Percentiles rank a stretch among this genome's conserved stretches.
Evolutionary conservation across 805 yeast genomes (phyloP).

Genomic region (Candida broadrunensis): DNA sequence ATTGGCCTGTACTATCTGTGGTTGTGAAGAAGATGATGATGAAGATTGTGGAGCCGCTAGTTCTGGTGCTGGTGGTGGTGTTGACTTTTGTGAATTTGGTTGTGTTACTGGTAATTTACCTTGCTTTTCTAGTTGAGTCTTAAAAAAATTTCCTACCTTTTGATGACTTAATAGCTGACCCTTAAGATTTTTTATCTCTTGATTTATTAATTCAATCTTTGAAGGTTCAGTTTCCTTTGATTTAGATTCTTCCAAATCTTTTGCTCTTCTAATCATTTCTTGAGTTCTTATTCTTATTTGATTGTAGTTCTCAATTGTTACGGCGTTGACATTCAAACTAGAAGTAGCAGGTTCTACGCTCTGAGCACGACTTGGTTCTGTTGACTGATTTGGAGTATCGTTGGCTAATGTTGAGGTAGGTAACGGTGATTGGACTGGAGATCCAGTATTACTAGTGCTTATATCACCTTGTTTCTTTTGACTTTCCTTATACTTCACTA

Average conservation of each 20-base stretch:
- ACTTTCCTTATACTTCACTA: constrained; percentile 44
- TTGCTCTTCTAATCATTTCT: constrained; percentile 44
- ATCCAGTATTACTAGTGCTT: constrained; percentile 1
- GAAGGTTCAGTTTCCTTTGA: constrained; percentile 45
- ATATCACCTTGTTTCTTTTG: constrained; percentile 1
- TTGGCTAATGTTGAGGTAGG: constrained; percentile 18
- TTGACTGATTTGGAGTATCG: constrained; percentile 15
- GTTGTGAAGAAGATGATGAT: neutral
- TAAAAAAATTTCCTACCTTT: constrained; percentile 17
- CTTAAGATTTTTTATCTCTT: constrained; percentile 20
- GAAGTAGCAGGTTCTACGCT: constrained; percentile 3
- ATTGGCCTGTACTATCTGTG: neutral
- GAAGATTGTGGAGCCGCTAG: neutral
- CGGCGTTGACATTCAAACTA: constrained; percentile 11
- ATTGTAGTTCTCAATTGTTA: constrained; percentile 38
- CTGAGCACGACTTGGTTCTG: constrained; percentile 9
- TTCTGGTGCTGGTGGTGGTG: constrained; percentile 1
- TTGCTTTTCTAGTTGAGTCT: constrained; percentile 41
- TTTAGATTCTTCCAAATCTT: constrained; percentile 38
- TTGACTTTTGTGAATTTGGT: constrained; percentile 4
- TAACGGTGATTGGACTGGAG: neutral
- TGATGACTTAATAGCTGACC: constrained; percentile 39
- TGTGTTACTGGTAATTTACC: constrained; percentile 15
- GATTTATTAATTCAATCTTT: constrained; percentile 14
- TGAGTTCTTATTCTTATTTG: constrained; percentile 44